Evolutionary conservation across 2,329 filamentous ascomycete genomes (phyloP).

Genomic region (Ophiostoma sp.): DNA sequence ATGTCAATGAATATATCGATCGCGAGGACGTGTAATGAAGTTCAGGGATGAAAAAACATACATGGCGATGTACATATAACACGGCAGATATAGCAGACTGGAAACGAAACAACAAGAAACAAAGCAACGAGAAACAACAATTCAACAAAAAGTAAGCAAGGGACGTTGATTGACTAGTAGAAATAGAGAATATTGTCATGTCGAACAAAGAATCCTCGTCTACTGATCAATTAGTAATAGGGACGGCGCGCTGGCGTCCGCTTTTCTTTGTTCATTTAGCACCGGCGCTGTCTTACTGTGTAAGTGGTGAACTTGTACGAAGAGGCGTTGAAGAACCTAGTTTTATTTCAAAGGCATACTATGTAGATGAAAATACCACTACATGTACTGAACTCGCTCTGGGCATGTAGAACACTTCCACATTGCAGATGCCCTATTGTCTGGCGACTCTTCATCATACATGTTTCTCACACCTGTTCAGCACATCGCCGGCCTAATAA

Average conservation of each 20-base stretch:
- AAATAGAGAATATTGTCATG: neutral
- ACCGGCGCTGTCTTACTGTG: neutral
- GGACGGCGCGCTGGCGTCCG: constrained; percentile 8
- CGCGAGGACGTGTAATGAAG: neutral
- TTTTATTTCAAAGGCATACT: neutral
- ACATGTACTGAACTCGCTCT: neutral
- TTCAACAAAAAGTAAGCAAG: neutral
- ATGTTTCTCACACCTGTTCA: neutral
- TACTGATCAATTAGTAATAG: neutral
- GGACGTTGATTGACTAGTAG: neutral
- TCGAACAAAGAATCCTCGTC: neutral
- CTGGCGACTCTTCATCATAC: neutral
- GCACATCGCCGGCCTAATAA: too few relatives aligned
- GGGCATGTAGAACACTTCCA: neutral
- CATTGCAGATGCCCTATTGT: neutral
- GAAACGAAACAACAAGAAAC: neutral
- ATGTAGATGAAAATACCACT: neutral
- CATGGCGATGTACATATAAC: too few relatives aligned
- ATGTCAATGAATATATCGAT: neutral
- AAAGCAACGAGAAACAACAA: neutral
- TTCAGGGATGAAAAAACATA: neutral
- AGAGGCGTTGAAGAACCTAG: constrained; percentile 30
- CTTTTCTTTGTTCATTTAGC: constrained; percentile 3
- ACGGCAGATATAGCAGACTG: neutral
- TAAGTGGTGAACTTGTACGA: neutral